A percentile compares a stretch with the other conserved stretches of the same genome.
Conservation (phyloP, 2,329 filamentous ascomycete species). For the Pseudogymnoascus sp. region DNA sequence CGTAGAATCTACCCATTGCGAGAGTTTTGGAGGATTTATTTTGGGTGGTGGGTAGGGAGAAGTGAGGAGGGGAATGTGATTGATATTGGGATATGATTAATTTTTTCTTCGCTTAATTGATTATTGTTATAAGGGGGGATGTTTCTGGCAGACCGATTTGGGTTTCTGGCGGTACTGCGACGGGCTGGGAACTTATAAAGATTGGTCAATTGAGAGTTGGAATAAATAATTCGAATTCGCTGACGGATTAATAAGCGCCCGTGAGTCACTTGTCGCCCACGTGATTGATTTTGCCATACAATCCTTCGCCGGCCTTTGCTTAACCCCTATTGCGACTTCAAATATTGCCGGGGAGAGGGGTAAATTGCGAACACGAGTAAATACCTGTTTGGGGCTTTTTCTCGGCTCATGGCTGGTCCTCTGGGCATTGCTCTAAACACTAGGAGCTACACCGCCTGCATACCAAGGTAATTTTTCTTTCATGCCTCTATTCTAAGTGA, state of each 20-base stretch:
- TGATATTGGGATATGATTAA: no score
- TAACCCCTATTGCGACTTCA: neutral
- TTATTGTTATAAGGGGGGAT: neutral
- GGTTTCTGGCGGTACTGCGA: neutral
- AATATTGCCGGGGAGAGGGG: neutral
- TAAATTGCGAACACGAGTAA: neutral
- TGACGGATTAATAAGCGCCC: neutral
- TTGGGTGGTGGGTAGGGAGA: neutral
- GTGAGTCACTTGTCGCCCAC: neutral
- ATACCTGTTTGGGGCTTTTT: neutral
- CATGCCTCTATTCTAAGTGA: neutral
- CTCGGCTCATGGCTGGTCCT: no score
- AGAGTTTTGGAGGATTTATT: neutral
- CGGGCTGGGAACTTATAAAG: neutral
- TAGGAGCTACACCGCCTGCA: neutral
- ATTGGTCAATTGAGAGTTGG: slow-evolving; percentile 4
- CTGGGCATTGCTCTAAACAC: neutral
- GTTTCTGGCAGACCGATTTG: neutral
- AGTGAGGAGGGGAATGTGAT: no score
- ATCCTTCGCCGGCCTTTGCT: neutral
- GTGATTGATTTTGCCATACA: slow-evolving; percentile 4
- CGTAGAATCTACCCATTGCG: slow-evolving; percentile 51
- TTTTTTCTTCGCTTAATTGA: neutral
- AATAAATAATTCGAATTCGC: neutral
- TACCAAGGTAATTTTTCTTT: neutral